Conservation (phyloP, 1,284 basidiomycete genomes). For the Moniliella sp. region DNA sequence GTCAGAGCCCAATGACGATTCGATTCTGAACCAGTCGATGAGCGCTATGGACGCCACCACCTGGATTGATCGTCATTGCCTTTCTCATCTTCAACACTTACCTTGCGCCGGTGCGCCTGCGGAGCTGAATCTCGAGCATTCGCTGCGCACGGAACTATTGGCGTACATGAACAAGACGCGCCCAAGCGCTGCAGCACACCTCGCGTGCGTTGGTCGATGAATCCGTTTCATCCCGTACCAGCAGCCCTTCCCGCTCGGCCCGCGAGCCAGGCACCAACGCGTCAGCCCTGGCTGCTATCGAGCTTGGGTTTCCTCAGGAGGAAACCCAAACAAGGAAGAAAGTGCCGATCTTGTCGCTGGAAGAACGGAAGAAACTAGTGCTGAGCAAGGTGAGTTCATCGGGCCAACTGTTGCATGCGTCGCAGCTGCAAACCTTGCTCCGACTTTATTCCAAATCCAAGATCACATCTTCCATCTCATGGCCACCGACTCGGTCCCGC, state of each 20-base stretch:
- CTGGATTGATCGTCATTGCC: conserved; percentile 78
- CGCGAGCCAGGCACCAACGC: too few species aligned
- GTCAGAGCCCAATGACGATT: conserved; percentile 4
- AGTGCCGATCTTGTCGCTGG: too few species aligned
- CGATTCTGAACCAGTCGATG: too few species aligned
- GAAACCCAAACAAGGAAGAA: too few species aligned
- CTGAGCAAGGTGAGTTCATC: too few species aligned
- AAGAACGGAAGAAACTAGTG: too few species aligned
- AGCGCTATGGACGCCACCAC: conserved; percentile 90
- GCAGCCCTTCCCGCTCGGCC: too few species aligned
- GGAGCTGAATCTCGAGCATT: conserved; percentile 95
- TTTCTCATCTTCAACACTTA: conserved; percentile 86
- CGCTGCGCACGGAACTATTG: conserved; percentile 73
- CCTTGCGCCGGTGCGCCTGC: conserved; percentile 74
- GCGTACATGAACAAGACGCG: conserved; percentile 61
- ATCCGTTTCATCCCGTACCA: too few species aligned
- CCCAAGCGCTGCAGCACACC: too few species aligned
- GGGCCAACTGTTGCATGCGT: conserved; percentile 11
- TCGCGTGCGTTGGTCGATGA: too few species aligned
- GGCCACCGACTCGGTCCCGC: conserved; percentile 85
- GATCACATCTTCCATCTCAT: conserved; percentile 85
- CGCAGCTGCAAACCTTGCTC: conserved; percentile 81
- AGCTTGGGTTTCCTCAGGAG: conserved; percentile 14
- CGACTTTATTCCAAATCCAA: conserved; percentile 86
- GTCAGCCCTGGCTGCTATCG: too few species aligned